Evolutionary conservation across 306 rosid species (phyloP).

Genomic region (Pyrus bretschneideri): DNA sequence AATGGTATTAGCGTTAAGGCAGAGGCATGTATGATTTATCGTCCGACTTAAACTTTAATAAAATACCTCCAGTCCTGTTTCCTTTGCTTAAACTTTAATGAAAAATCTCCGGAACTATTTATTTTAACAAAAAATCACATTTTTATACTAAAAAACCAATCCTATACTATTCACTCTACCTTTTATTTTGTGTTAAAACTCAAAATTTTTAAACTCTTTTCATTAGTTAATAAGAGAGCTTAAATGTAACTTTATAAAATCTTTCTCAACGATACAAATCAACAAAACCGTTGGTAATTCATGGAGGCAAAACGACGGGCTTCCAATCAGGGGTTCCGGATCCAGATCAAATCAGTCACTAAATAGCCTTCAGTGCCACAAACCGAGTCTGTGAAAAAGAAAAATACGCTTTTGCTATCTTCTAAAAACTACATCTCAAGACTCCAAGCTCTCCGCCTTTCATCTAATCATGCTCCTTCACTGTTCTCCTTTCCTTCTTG

Average conservation of each 20-base stretch:
- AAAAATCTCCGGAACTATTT: too few relatives aligned
- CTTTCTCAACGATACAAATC: not conserved
- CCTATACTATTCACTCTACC: too few relatives aligned
- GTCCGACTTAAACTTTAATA: too few relatives aligned
- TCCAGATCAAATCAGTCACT: not conserved
- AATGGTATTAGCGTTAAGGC: too few relatives aligned
- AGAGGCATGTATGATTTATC: too few relatives aligned
- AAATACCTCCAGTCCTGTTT: too few relatives aligned
- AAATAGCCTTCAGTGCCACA: conserved; percentile 1
- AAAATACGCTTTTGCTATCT: not conserved
- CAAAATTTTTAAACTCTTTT: too few relatives aligned
- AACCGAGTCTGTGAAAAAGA: not conserved
- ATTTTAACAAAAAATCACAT: too few relatives aligned
- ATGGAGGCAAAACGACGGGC: not conserved
- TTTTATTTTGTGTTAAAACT: too few relatives aligned
- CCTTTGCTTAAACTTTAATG: too few relatives aligned
- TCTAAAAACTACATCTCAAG: conserved; percentile 8
- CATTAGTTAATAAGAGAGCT: not conserved
- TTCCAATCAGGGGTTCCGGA: not conserved
- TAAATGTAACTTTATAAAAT: conserved; percentile 8
- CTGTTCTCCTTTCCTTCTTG: not conserved
- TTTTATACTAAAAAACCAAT: too few relatives aligned
- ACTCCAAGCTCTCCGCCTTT: conserved; percentile 15
- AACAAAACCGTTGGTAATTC: not conserved
- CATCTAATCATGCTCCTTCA: conserved; percentile 8